These are phyloP conservation scores for Massariosphaeria phaeospora DNA, from an alignment of 495 filamentous ascomycete species.

Conservation along the genomic window DNA sequence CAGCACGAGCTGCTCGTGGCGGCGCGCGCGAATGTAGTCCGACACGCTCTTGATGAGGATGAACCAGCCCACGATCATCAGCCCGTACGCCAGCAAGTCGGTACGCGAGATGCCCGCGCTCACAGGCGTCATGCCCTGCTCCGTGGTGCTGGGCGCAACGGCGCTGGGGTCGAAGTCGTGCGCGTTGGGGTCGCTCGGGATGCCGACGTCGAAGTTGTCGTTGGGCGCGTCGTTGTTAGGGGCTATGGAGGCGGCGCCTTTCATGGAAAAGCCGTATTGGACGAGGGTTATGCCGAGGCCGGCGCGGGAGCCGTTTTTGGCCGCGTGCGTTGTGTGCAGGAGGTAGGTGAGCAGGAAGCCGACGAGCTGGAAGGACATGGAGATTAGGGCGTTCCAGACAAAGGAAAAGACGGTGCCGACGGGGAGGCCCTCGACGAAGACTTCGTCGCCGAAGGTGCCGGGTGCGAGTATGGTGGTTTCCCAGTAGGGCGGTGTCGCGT, in stretches of 20 bases:
- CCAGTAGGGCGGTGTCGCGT: conserved; percentile 97
- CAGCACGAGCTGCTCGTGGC: conserved; percentile 86
- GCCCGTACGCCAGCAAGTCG: conserved; percentile 85
- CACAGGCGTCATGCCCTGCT: conserved; percentile 30
- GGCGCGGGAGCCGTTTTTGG: conserved; percentile 92
- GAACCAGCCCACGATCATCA: conserved; percentile 99
- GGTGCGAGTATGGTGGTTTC: conserved; percentile 96
- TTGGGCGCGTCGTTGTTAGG: conserved; percentile 27
- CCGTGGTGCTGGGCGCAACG: conserved; percentile 46
- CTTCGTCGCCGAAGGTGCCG: conserved; percentile 79
- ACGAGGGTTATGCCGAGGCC: conserved; percentile 95
- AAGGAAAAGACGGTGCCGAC: conserved; percentile 95
- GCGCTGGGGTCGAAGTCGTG: conserved; percentile 78
- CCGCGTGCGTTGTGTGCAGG: conserved; percentile 93
- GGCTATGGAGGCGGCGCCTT: conserved; percentile 43
- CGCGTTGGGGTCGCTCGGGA: conserved; percentile 79
- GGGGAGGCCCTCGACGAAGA: conserved; percentile 92
- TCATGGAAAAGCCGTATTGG: conserved; percentile 95
- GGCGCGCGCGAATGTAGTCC: conserved; percentile 78
- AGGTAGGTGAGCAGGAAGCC: conserved; percentile 98
- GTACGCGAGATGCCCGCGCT: conserved; percentile 54
- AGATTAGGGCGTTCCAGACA: conserved; percentile 98
- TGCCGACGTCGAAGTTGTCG: conserved; percentile 47
- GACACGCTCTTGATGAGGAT: conserved; percentile 85
- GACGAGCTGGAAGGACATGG: conserved; percentile 94